Percentiles rank a stretch among this genome's conserved stretches.
Conservation (phyloP, 805 yeast genomes). For the Cyberlindnera mississippiensis region DNA sequence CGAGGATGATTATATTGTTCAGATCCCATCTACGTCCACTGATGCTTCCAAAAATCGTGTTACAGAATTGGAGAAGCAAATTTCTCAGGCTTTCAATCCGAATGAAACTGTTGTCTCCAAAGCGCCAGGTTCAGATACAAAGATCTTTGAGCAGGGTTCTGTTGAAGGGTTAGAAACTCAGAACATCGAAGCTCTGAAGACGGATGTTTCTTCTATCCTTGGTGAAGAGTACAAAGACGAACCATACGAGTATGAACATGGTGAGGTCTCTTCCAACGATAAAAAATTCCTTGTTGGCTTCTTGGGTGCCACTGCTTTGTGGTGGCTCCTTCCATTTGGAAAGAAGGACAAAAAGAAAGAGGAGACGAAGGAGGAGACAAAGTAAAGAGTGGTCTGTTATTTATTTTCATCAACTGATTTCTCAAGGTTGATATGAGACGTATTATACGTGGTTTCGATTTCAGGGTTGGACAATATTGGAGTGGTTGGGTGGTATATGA, state of each 20-base stretch:
- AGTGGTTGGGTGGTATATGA: too few species aligned
- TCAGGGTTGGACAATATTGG: too few species aligned
- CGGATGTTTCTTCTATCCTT: slow-evolving; percentile 9
- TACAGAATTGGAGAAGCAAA: slow-evolving; percentile 27
- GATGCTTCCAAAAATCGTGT: slow-evolving; percentile 41
- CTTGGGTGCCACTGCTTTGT: slow-evolving; percentile 26
- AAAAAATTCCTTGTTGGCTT: slow-evolving; percentile 25
- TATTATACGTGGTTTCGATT: too few species aligned
- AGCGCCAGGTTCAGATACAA: slow-evolving; percentile 26
- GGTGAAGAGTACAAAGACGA: slow-evolving; percentile 15
- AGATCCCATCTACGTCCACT: slow-evolving; percentile 42
- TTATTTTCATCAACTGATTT: too few species aligned
- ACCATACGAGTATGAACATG: slow-evolving; percentile 21
- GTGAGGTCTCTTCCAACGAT: slow-evolving; percentile 23
- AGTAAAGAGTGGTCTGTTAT: background rate
- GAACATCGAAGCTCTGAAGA: slow-evolving; percentile 14
- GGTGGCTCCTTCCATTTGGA: slow-evolving; percentile 28
- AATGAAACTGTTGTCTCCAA: slow-evolving; percentile 22
- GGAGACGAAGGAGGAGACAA: background rate
- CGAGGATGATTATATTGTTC: slow-evolving; percentile 44
- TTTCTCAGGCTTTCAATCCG: slow-evolving; percentile 10
- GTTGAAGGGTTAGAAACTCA: slow-evolving; percentile 15
- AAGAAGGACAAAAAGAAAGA: slow-evolving; percentile 8
- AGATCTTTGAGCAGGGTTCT: slow-evolving; percentile 22
- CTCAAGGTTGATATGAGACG: too few species aligned